phyloP scores from a whole-genome alignment of 805 yeast species.

The Wickerhamomyces xylosicus region DNA sequence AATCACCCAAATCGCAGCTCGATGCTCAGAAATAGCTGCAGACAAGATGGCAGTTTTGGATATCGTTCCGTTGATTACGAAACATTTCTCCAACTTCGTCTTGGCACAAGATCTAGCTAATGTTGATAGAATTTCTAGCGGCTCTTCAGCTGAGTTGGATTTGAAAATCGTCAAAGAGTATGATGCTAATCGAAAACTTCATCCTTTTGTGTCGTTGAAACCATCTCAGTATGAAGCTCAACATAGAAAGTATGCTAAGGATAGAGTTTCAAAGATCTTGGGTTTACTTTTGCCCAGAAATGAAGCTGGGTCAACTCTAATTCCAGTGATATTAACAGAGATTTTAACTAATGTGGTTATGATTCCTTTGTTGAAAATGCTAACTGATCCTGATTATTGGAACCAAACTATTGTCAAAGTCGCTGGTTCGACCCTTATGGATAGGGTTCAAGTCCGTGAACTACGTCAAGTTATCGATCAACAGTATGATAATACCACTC shows the following conservation, averaged over 20 bases:
- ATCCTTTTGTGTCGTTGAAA: conserved; percentile 41
- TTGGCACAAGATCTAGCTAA: conserved; percentile 26
- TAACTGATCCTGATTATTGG: conserved; percentile 69
- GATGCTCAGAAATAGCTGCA: conserved; percentile 37
- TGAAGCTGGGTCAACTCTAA: conserved; percentile 35
- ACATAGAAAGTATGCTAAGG: conserved; percentile 40
- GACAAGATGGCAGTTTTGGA: conserved; percentile 47
- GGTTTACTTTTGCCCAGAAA: conserved; percentile 39
- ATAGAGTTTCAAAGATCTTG: conserved; percentile 29
- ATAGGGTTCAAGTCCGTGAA: conserved; percentile 62
- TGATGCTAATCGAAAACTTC: conserved; percentile 33
- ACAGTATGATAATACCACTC: conserved; percentile 32
- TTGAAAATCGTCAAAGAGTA: conserved; percentile 31
- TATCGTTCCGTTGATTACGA: conserved; percentile 54
- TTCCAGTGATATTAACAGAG: conserved; percentile 45
- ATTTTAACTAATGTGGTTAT: conserved; percentile 50
- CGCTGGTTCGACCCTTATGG: conserved; percentile 57
- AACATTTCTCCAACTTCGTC: conserved; percentile 47
- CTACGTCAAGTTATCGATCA: conserved; percentile 60
- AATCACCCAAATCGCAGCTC: conserved; percentile 28
- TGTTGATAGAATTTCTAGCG: conserved; percentile 20
- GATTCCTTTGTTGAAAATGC: conserved; percentile 36
- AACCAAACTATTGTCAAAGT: conserved; percentile 51
- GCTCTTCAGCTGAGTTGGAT: conserved; percentile 26
- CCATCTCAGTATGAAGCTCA: conserved; percentile 26